Percentiles rank a stretch among this genome's conserved stretches.
These are phyloP conservation scores for Nidula niveotomentosa DNA, from an alignment of 1,284 basidiomycete species.

Conservation along the genomic window DNA sequence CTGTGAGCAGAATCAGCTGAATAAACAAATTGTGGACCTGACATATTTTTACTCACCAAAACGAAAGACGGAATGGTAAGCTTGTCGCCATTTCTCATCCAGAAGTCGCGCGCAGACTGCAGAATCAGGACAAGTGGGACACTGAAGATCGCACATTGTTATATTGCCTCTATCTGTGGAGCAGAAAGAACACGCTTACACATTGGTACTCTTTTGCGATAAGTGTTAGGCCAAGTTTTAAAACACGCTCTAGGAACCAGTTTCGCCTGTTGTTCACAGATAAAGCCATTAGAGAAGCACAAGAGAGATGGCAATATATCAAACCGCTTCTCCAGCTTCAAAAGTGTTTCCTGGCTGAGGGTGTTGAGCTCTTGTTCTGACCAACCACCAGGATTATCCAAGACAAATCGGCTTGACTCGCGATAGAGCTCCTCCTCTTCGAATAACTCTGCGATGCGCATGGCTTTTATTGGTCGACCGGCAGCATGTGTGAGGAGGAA, in stretches of 20 bases:
- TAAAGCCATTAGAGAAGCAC: not conserved
- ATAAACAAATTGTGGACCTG: conserved; percentile 9
- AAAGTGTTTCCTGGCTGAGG: conserved; percentile 74
- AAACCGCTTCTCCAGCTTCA: conserved; percentile 86
- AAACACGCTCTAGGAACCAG: conserved; percentile 92
- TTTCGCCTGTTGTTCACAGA: conserved; percentile 55
- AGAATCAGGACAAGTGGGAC: conserved; percentile 82
- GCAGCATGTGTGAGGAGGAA: conserved; percentile 92
- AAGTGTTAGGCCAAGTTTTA: conserved; percentile 87
- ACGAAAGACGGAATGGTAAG: conserved; percentile 83
- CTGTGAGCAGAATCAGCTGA: conserved; percentile 27
- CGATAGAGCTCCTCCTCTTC: conserved; percentile 87
- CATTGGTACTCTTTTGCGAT: conserved; percentile 91
- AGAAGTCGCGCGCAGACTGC: conserved; percentile 80
- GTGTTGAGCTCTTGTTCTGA: conserved; percentile 79
- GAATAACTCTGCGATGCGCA: conserved; percentile 87
- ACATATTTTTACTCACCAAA: conserved; percentile 56
- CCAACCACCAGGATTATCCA: conserved; percentile 89
- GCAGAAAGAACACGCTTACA: conserved; percentile 38
- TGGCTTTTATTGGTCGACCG: conserved; percentile 86
- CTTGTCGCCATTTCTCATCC: conserved; percentile 92
- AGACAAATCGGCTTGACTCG: conserved; percentile 86
- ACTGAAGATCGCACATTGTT: conserved; percentile 41
- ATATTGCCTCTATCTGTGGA: conserved; percentile 2
- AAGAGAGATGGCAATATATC: conserved; percentile 12